Evolutionary conservation across 495 filamentous ascomycete genomes (phyloP).

Genomic region (Chaetomium cochliodes): DNA sequence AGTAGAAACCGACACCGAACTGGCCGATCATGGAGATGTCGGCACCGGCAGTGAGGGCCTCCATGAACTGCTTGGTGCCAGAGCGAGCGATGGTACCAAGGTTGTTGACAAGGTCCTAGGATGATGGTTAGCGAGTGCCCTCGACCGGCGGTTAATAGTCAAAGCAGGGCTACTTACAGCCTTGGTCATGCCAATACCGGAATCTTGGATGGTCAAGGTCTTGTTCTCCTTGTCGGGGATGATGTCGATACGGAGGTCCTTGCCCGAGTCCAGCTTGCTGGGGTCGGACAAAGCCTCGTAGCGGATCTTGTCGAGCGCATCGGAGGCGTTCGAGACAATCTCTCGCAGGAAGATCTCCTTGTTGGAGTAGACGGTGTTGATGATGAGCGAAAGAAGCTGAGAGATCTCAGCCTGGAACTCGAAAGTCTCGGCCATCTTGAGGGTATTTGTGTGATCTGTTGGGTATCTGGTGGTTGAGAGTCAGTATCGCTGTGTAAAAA

Average conservation of each 20-base stretch:
- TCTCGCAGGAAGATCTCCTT: conserved; percentile 99
- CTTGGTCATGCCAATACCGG: conserved; percentile 99
- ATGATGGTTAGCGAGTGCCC: conserved; percentile 27
- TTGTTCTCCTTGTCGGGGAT: conserved; percentile 94
- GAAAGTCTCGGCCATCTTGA: conserved; percentile 89
- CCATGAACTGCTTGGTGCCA: conserved; percentile 99
- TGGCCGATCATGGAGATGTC: conserved; percentile 99
- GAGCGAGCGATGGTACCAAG: conserved; percentile 98
- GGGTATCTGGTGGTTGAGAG: conserved; percentile 29
- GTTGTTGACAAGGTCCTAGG: conserved; percentile 96
- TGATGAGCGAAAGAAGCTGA: conserved; percentile 98
- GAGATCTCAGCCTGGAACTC: conserved; percentile 99
- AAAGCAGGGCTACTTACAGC: conserved; percentile 63
- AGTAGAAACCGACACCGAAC: conserved; percentile 99
- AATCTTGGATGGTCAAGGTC: conserved; percentile 94
- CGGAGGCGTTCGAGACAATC: conserved; percentile 94
- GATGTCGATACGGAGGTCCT: conserved; percentile 97
- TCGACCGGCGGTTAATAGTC: background rate
- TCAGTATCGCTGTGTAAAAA: conserved; percentile 15
- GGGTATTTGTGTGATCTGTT: conserved; percentile 28
- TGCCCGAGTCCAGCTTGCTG: conserved; percentile 91
- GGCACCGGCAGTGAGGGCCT: conserved; percentile 95
- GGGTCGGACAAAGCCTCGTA: conserved; percentile 97
- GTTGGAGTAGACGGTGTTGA: conserved; percentile 99
- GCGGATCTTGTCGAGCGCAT: conserved; percentile 99